Evolutionary conservation across 208 protist genomes (phyloP), one percentile per base, ranked within the genome.

Genomic region (Wallacemonas collosoma): DNA sequence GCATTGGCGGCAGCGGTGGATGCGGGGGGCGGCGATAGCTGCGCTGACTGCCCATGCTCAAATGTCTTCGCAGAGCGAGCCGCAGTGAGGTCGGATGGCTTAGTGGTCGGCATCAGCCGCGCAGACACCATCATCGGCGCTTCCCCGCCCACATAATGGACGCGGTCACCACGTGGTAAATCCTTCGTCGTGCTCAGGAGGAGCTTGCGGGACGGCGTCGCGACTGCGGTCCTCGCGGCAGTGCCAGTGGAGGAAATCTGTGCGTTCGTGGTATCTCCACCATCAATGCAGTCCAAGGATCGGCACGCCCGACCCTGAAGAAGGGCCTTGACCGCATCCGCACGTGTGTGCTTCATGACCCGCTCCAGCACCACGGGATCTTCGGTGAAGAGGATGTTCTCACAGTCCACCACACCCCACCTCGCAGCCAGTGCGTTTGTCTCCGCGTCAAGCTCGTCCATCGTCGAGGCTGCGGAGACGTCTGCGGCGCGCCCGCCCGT

Each of bases 351-450:
- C 26, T 36, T 40, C 64, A 86, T 75, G 68, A 86, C 61, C 35
- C 81, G 72, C 11, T 68, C 71, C 65, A 90, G 72, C 26, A 90
- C 65, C 5, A 12, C 39, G 12, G 45, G 9, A 39, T 90, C 82
- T 39, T 88, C 80, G 1, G 83, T 91, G 57, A 90, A 93, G 17
- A 93, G 75, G 67, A 93, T 85, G 61, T 89, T 91, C 70, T 93
- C 88, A 69, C 88, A 93, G 74, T 93, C 80, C 63, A 71, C 66
- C 39, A 89, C 60, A 44, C 79, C 83, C 17, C 38, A 76, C n/a
- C 38, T n/a, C 2, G 17, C 36, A 15, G 36, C 17, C 17, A 66
- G 17, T 14, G 66, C 63, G 14, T 44, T 47, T 3, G 47, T 57
- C 43, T 68, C 69, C 15, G 26, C 50, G 41, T 51, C 62, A 26